Conservation (phyloP, 805 yeast genomes). For the Nakazawaea siamensis region DNA sequence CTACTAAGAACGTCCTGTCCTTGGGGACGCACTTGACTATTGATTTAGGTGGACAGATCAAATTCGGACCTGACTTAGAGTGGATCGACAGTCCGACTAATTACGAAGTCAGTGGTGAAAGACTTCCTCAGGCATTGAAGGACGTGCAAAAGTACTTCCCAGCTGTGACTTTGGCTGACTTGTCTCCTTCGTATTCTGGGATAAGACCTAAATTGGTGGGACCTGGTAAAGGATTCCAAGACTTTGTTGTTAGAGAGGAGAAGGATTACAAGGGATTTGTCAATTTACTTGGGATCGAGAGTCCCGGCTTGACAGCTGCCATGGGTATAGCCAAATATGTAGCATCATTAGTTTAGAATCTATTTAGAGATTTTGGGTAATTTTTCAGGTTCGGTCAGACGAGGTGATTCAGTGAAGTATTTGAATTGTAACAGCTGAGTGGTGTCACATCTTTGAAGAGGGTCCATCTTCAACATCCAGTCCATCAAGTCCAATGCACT, state of each 20-base stretch:
- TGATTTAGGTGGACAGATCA: conserved; percentile 69
- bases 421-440: conserved; percentile 54
- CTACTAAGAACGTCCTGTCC: conserved; percentile 60
- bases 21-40: conserved; percentile 85
- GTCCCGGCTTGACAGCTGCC: conserved; percentile 82
- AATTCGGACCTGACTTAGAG: conserved; percentile 86
- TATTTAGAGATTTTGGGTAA: conserved; percentile 38
- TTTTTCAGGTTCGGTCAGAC: conserved; percentile 59
- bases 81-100: conserved; percentile 52
- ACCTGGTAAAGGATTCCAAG: conserved; percentile 45
- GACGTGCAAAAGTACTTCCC: conserved; percentile 64
- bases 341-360: conserved; percentile 17
- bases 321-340: conserved; percentile 81
- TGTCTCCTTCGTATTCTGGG: conserved; percentile 69
- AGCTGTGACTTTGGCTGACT: conserved; percentile 35
- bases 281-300: conserved; percentile 76
- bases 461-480: conserved; percentile 69
- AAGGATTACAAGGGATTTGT: conserved; percentile 70
- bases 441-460: conserved; percentile 62
- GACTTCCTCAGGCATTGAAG: conserved; percentile 44
- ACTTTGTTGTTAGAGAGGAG: conserved; percentile 67
- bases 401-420: conserved; percentile 67
- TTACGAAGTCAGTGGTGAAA: conserved; percentile 37
- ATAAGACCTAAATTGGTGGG: conserved; percentile 71
- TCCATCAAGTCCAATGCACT: conserved; percentile 69